A percentile compares a stretch with the other conserved stretches of the same genome.
phyloP scores from a whole-genome alignment of 176 grass and related monocot genomes.

The Eragrostis nindensis region DNA sequence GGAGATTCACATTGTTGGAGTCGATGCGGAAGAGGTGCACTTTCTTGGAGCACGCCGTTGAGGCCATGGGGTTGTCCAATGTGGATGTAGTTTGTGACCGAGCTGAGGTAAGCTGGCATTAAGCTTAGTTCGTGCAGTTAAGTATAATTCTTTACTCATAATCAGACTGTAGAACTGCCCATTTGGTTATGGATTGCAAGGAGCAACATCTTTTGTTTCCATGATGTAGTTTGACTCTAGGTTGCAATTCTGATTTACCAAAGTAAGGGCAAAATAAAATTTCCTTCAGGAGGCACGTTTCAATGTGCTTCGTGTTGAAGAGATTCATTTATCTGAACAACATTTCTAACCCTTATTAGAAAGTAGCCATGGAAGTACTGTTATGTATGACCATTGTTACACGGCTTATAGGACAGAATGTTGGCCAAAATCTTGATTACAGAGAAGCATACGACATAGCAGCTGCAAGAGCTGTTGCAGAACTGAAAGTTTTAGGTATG shows the following conservation, averaged over 20 bases:
- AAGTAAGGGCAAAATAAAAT: neutral
- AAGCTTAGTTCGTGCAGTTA: neutral
- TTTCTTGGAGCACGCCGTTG: conserved; percentile 76
- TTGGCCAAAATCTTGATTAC: conserved; percentile 67
- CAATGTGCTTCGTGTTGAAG: neutral
- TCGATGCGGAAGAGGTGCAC: conserved; percentile 75
- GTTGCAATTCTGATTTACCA: neutral
- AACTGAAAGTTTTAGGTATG: conserved; percentile 85
- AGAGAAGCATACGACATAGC: conserved; percentile 85
- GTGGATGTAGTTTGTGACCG: conserved; percentile 79
- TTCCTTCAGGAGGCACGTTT: neutral
- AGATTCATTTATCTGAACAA: neutral
- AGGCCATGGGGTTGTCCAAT: conserved; percentile 69
- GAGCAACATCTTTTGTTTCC: neutral
- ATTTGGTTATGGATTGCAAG: neutral
- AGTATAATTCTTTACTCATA: neutral
- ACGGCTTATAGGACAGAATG: conserved; percentile 90
- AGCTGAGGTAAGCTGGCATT: conserved; percentile 69
- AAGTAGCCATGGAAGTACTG: too few relatives aligned
- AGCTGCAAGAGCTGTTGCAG: conserved; percentile 86
- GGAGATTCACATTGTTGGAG: conserved; percentile 84
- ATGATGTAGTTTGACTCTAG: neutral
- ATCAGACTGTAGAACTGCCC: neutral
- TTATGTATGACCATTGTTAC: conserved; percentile 34
- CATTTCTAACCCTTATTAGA: neutral